Evolutionary conservation across 148 eudicot genomes (phyloP).

Genomic region (Rhododendron griersonianum): DNA sequence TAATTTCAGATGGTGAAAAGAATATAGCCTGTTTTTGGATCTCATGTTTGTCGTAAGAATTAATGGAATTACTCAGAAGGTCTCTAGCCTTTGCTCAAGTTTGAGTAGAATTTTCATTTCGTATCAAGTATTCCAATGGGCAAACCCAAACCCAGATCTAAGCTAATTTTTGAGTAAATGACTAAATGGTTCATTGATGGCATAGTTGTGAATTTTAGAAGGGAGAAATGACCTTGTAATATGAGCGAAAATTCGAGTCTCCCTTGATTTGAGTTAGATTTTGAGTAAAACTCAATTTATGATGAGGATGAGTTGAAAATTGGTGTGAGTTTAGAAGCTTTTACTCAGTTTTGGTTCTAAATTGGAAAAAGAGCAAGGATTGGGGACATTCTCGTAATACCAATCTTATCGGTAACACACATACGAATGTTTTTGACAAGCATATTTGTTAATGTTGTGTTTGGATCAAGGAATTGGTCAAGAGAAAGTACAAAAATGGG

Average conservation of each 20-base stretch:
- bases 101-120: background rate
- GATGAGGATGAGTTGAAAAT: background rate
- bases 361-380: background rate
- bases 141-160: background rate
- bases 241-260: background rate
- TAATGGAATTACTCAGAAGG: background rate
- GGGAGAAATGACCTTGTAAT: background rate
- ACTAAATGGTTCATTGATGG: background rate
- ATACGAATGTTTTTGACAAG: background rate
- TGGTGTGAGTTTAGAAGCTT: background rate
- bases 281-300: background rate
- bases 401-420: background rate
- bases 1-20: background rate
- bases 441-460: background rate
- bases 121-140: background rate
- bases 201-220: background rate
- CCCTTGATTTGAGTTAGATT: background rate
- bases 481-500: too few relatives aligned
- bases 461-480: too few relatives aligned
- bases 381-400: background rate
- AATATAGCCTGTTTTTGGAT: background rate
- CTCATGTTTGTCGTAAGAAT: background rate
- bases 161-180: too few relatives aligned
- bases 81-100: background rate
- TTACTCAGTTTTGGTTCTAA: background rate